Conservation (phyloP, 2,329 filamentous ascomycete genomes). For the Periconia macrospinosa region DNA sequence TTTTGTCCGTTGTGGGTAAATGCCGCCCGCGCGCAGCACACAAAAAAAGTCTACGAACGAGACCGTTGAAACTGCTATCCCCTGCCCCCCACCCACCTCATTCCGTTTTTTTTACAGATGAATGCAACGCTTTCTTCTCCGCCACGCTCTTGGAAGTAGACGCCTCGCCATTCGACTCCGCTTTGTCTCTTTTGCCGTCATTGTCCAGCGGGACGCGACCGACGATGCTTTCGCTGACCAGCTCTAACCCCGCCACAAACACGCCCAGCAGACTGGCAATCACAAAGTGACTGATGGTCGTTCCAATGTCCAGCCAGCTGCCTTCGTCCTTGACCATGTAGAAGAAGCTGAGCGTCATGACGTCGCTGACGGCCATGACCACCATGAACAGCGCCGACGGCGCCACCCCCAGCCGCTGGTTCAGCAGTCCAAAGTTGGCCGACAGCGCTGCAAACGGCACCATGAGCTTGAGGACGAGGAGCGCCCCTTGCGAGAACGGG, state of each 20-base stretch:
- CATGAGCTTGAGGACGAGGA: conserved; percentile 86
- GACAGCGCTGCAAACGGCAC: conserved; percentile 92
- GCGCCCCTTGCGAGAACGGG: conserved; percentile 85
- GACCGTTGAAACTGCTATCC: too few relatives aligned
- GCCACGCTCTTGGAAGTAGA: not conserved
- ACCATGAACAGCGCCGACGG: conserved; percentile 88
- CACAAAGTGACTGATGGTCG: conserved; percentile 91
- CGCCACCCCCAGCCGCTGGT: conserved; percentile 78
- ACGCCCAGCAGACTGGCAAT: conserved; percentile 89
- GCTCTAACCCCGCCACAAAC: conserved; percentile 87
- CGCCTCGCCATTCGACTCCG: conserved; percentile 9
- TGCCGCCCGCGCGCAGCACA: too few relatives aligned
- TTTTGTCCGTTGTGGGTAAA: too few relatives aligned
- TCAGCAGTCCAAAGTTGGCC: conserved; percentile 91
- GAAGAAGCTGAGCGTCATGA: conserved; percentile 94
- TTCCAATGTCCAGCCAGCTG: conserved; percentile 96
- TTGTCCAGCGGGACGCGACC: conserved; percentile 66
- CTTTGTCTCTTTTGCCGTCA: conserved; percentile 50
- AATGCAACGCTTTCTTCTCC: not conserved
- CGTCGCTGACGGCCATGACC: conserved; percentile 85
- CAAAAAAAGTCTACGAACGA: too few relatives aligned
- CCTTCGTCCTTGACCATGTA: conserved; percentile 97
- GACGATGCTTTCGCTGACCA: conserved; percentile 81
- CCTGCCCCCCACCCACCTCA: too few relatives aligned
- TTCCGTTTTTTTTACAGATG: too few relatives aligned